Evolutionary conservation across 106 monocot species (phyloP).

Genomic region (Dendrobium officinale): DNA sequence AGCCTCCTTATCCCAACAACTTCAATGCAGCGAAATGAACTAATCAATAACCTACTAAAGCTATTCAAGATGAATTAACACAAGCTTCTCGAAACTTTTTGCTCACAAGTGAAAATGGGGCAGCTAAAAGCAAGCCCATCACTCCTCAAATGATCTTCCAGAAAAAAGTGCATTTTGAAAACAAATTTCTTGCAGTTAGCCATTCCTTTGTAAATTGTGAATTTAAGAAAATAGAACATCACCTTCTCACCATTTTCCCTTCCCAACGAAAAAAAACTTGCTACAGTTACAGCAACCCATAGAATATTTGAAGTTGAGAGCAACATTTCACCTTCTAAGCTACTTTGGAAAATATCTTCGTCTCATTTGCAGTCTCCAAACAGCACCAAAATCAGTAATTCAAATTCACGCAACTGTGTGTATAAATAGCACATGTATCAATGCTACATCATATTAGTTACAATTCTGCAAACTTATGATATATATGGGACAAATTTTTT

Average conservation of each 20-base stretch:
- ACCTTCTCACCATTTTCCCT: neutral
- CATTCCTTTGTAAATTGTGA: neutral
- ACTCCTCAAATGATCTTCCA: neutral
- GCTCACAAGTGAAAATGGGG: neutral
- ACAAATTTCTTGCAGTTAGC: neutral
- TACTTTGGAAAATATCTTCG: neutral
- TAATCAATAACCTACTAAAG: neutral
- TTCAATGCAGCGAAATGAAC: neutral
- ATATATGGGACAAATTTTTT: neutral
- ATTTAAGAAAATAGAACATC: neutral
- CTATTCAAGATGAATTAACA: neutral
- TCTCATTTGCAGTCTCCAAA: neutral
- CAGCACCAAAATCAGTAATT: neutral
- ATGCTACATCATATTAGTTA: neutral
- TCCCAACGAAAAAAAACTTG: too few species aligned
- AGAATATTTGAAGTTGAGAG: neutral
- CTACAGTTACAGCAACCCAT: neutral
- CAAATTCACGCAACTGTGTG: neutral
- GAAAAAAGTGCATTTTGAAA: neutral
- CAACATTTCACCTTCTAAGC: neutral
- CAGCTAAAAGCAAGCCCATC: neutral
- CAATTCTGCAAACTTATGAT: neutral
- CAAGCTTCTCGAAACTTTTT: neutral
- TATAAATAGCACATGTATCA: too few species aligned
- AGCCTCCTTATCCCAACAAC: neutral